These are phyloP conservation scores for Xylaria sp. DNA, from an alignment of 2,329 filamentous ascomycete species.

Conservation along the genomic window DNA sequence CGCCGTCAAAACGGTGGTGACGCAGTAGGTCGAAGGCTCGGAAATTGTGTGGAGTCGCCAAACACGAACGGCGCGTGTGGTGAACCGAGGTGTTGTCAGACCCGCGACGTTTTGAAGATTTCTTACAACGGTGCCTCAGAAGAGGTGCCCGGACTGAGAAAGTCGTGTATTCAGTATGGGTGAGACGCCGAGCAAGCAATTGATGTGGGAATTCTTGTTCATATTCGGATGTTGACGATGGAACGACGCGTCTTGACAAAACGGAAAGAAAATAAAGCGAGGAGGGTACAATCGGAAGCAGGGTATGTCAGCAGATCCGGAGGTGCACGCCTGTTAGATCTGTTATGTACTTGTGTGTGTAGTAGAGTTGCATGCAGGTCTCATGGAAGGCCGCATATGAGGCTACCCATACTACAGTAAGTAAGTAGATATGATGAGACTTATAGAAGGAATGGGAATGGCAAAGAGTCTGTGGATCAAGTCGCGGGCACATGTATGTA, in stretches of 20 bases:
- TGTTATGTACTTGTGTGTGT: slow-evolving; percentile 15
- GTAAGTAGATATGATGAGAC: slow-evolving; percentile 7
- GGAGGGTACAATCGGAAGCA: slow-evolving; percentile 1
- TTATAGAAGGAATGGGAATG: slow-evolving; percentile 15
- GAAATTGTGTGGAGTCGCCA: slow-evolving; percentile 40
- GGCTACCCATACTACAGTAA: slow-evolving; percentile 20
- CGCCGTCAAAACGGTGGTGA: slow-evolving; percentile 36
- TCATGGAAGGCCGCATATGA: slow-evolving; percentile 29
- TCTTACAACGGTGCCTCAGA: slow-evolving; percentile 8
- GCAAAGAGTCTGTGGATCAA: slow-evolving; percentile 15
- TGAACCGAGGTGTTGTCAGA: slow-evolving; percentile 13
- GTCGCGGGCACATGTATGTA: slow-evolving; percentile 6
- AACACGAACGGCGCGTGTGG: slow-evolving; percentile 21
- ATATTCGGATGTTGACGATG: neutral
- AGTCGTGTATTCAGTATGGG: slow-evolving; percentile 13
- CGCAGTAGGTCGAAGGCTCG: slow-evolving; percentile 31
- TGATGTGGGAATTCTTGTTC: slow-evolving; percentile 19
- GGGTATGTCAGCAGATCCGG: slow-evolving; percentile 20
- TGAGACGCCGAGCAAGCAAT: slow-evolving; percentile 20
- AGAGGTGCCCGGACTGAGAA: neutral
- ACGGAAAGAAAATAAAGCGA: neutral
- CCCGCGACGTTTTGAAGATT: neutral
- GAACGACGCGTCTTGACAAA: slow-evolving; percentile 21
- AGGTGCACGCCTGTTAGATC: slow-evolving; percentile 17
- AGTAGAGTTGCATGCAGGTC: slow-evolving; percentile 27